These are phyloP conservation scores for Quercus suber DNA, from an alignment of 306 rosid genomes.

Conservation along the genomic window DNA sequence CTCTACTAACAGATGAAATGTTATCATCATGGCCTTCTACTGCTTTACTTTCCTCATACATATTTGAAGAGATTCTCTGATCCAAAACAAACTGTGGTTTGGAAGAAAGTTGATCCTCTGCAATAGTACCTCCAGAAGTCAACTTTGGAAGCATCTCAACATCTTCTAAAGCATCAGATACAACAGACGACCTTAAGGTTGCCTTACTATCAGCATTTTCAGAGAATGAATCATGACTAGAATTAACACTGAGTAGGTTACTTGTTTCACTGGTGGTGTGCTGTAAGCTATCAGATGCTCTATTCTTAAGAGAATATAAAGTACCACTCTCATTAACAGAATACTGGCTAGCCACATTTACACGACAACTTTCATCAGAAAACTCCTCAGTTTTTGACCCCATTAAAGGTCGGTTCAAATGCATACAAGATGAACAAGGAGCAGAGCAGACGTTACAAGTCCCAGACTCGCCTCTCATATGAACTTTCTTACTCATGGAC, in stretches of 20 bases:
- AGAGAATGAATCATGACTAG: constrained; percentile 56
- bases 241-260: constrained; percentile 44
- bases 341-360: constrained; percentile 44
- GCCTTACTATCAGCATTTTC: constrained; percentile 71
- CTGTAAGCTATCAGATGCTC: constrained; percentile 51
- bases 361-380: constrained; percentile 64
- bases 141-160: constrained; percentile 22
- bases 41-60: constrained; percentile 37
- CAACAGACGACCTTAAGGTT: constrained; percentile 26
- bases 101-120: constrained; percentile 25
- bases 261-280: constrained; percentile 60
- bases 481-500: constrained; percentile 42
- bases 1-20: constrained; percentile 61
- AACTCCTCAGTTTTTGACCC: constrained; percentile 58
- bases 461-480: constrained; percentile 67
- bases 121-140: constrained; percentile 10
- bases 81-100: background rate
- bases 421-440: constrained; percentile 84
- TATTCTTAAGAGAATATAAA: constrained; percentile 46
- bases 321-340: constrained; percentile 50
- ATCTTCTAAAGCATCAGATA: constrained; percentile 20
- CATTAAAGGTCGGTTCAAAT: constrained; percentile 48
- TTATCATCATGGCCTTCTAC: constrained; percentile 58
- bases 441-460: constrained; percentile 75
- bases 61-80: constrained; percentile 20